Conservation (phyloP, 1,284 basidiomycete genomes). For the Xanthoconium separans region DNA sequence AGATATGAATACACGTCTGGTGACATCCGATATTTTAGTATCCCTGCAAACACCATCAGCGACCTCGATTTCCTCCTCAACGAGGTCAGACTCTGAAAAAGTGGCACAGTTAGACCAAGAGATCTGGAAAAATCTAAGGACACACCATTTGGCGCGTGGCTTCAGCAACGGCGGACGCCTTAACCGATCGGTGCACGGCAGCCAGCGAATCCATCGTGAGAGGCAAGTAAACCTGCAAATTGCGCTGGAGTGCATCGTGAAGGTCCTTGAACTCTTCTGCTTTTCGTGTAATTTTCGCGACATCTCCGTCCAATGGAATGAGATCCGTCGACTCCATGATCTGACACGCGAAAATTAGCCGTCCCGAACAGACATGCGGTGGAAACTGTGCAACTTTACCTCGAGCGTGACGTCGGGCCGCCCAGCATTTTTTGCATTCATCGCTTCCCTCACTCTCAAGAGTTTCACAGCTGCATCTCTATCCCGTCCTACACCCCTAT, state of each 20-base stretch:
- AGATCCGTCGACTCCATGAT: slow-evolving; percentile 89
- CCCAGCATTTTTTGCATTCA: slow-evolving; percentile 73
- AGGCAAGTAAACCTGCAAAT: slow-evolving; percentile 86
- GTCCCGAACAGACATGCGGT: slow-evolving; percentile 54
- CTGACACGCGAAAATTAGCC: slow-evolving; percentile 36
- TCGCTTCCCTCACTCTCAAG: slow-evolving; percentile 82
- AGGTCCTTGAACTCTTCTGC: slow-evolving; percentile 89
- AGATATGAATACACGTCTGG: slow-evolving; percentile 91
- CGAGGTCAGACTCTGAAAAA: slow-evolving; percentile 54
- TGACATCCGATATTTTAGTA: slow-evolving; percentile 76
- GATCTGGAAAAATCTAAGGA: slow-evolving; percentile 5
- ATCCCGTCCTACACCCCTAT: slow-evolving; percentile 64
- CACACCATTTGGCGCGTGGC: slow-evolving; percentile 71
- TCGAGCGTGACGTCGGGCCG: slow-evolving; percentile 79
- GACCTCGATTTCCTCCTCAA: slow-evolving; percentile 75
- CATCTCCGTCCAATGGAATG: slow-evolving; percentile 85
- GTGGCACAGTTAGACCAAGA: slow-evolving; percentile 1
- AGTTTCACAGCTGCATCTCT: slow-evolving; percentile 76
- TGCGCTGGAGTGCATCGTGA: slow-evolving; percentile 87
- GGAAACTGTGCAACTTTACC: slow-evolving; percentile 44
- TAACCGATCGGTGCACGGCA: slow-evolving; percentile 73
- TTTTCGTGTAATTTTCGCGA: slow-evolving; percentile 81
- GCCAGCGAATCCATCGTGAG: slow-evolving; percentile 95
- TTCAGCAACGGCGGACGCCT: slow-evolving; percentile 72
- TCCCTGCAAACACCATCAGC: slow-evolving; percentile 67